A percentile compares a stretch with the other conserved stretches of the same genome.
Conservation (phyloP, 495 filamentous ascomycete genomes). For the Penicillium coffeae region DNA sequence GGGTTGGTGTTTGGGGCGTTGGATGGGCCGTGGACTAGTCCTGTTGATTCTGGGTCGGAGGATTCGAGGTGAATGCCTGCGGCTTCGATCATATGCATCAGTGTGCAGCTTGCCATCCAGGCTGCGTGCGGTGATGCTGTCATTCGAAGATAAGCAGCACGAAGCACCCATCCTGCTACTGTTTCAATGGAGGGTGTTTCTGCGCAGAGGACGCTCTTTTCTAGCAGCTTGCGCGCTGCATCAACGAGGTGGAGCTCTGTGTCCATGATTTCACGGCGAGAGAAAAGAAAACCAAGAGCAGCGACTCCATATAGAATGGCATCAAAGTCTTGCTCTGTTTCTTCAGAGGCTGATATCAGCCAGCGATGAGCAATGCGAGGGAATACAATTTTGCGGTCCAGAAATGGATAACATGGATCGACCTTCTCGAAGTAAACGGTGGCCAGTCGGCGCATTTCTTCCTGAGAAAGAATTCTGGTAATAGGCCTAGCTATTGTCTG, state of each 20-base stretch:
- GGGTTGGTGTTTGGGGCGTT: conserved; percentile 11
- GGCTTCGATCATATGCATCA: conserved; percentile 54
- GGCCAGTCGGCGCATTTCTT: conserved; percentile 38
- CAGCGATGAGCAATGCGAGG: conserved; percentile 35
- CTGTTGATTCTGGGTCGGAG: conserved; percentile 15
- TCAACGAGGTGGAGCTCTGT: conserved; percentile 38
- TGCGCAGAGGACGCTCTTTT: conserved; percentile 30
- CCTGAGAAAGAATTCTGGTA: conserved; percentile 36
- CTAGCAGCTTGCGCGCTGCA: conserved; percentile 41
- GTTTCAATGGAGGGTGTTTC: conserved; percentile 32
- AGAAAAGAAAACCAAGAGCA: conserved; percentile 48
- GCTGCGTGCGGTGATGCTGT: conserved; percentile 49
- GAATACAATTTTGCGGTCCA: conserved; percentile 37
- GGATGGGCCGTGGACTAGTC: conserved; percentile 9
- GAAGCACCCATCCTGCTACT: conserved; percentile 51
- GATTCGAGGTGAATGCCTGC: conserved; percentile 48
- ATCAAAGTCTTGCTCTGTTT: conserved; percentile 34
- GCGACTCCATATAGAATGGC: conserved; percentile 46
- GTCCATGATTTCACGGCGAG: conserved; percentile 24
- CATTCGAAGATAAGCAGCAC: conserved; percentile 49
- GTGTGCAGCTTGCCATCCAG: conserved; percentile 53
- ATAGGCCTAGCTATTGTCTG: conserved; percentile 20
- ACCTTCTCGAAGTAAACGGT: conserved; percentile 49
- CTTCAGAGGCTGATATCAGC: conserved; percentile 16
- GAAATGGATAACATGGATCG: conserved; percentile 47